Evolutionary conservation across 2,329 filamentous ascomycete species (phyloP), one percentile per base, ranked within the genome.

Genomic region (Lasiodiplodia sp.): DNA sequence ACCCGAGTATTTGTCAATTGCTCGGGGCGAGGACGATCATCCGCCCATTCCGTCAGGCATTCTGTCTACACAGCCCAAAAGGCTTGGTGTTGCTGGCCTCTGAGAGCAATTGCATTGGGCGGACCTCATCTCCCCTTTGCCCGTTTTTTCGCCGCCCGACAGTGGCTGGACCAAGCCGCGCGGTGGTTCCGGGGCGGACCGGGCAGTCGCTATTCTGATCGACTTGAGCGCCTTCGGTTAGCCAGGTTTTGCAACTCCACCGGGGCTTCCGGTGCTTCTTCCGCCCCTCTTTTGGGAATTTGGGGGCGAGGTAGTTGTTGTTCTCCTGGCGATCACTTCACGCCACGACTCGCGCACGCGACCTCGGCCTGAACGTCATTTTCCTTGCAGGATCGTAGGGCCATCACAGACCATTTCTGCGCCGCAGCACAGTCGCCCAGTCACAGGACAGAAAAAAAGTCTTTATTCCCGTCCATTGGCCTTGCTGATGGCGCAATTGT

Each of bases 11-110:
- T 51, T 63, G 58, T 63, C 58, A 63, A 63, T 34, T 18, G 16
- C 16, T 63, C 40, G 40, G 5, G 47, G 40, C 58, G 58, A 63
- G n/a, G 58, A 18, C 40, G 58, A 63, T 63, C 58, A 51, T 63
- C 58, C 44, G 40, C 7, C n/a, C 21, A 28, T 28, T 34, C 47
- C 40, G 47, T 37, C 40, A 16, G n/a, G 34, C 11, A 1, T 56
- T 38, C 3, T 31, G 21, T 12, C 28, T 28, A 28, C 12, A 8
- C 8, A 28, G 8, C 31, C 40, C 40, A 3, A 44, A 44, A 18
- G 1, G 5, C 40, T 44, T 47, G 44, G 40, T 44, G 40, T 18
- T 47, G 44, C n/a, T 47, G 40, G 28, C 28, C 28, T 28, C 28
- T 28, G 28, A 28, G 28, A 28, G 4, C 28, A 28, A n/a, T 47